These are phyloP conservation scores for Aspergillus heteromorphus DNA, from an alignment of 495 filamentous ascomycete species.

Conservation along the genomic window DNA sequence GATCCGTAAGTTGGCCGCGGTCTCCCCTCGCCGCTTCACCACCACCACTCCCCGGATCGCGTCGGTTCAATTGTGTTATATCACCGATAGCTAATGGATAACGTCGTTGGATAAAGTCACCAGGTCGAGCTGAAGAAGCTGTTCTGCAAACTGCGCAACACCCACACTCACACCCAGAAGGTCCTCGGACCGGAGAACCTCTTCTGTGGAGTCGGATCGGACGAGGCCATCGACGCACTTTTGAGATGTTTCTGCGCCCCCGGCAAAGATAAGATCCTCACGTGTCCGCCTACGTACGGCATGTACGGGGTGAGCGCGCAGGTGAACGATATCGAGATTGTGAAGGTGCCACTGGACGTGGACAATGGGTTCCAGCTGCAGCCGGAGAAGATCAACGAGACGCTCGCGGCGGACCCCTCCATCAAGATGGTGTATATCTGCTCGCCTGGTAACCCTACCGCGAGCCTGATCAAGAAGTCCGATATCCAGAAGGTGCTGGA, in stretches of 20 bases:
- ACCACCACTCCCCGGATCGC: background rate
- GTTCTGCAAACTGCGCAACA: slow-evolving; percentile 84
- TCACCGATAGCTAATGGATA: too few species aligned
- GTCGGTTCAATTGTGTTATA: background rate
- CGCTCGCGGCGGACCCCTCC: slow-evolving; percentile 54
- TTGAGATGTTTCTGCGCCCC: slow-evolving; percentile 88
- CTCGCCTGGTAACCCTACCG: slow-evolving; percentile 93
- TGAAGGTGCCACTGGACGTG: slow-evolving; percentile 72
- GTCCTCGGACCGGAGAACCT: slow-evolving; percentile 75
- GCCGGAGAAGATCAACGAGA: slow-evolving; percentile 58
- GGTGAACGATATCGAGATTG: slow-evolving; percentile 82
- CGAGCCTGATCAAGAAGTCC: slow-evolving; percentile 66
- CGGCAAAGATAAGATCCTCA: slow-evolving; percentile 81
- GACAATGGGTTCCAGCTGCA: slow-evolving; percentile 62
- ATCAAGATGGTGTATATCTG: slow-evolving; percentile 91
- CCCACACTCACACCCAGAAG: slow-evolving; percentile 69
- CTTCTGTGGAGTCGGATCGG: slow-evolving; percentile 91
- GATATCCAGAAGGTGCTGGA: slow-evolving; percentile 69
- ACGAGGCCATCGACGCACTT: slow-evolving; percentile 93
- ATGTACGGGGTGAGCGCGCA: slow-evolving; percentile 95
- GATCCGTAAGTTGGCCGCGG: slow-evolving; percentile 60
- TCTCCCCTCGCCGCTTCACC: background rate
- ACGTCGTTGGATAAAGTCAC: slow-evolving; percentile 65
- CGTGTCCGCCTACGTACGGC: slow-evolving; percentile 94
- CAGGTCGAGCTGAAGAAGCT: slow-evolving; percentile 78